phyloP scores from a whole-genome alignment of 2,329 filamentous ascomycete species.

The Exophiala sp. region DNA sequence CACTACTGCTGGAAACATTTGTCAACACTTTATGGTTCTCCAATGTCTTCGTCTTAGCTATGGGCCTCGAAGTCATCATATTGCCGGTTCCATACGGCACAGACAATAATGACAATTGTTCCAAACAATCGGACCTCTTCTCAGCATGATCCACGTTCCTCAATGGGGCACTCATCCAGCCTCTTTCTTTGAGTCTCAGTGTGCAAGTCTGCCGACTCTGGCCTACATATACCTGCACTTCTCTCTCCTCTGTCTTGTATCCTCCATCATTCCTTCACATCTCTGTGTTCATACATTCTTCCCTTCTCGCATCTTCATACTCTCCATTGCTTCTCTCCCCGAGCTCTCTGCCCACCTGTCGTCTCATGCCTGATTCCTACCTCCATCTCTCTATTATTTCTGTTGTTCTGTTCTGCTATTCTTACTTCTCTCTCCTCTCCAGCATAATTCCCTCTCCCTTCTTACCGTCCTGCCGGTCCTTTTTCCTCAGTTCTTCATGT shows the following conservation, averaged over 20 bases:
- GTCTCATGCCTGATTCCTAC: not conserved
- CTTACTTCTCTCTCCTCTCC: no score
- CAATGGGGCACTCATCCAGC: not conserved
- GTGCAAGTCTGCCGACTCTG: not conserved
- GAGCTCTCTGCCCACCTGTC: no score
- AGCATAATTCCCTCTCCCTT: no score
- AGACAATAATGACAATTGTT: not conserved
- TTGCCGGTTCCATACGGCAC: not conserved
- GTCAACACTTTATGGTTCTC: not conserved
- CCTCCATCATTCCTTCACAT: slow-evolving; percentile 6
- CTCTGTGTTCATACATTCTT: not conserved
- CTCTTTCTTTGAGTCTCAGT: not conserved
- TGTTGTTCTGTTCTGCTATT: no score
- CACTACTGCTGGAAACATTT: not conserved
- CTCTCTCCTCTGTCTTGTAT: not conserved
- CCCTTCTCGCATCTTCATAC: slow-evolving; percentile 14
- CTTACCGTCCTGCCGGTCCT: no score
- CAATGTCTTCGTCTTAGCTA: not conserved
- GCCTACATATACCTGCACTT: not conserved
- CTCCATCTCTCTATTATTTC: no score
- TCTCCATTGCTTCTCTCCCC: slow-evolving; percentile 35
- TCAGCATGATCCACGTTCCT: not conserved
- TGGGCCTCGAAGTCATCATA: not conserved
- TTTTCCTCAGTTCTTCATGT: no score
- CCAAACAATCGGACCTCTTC: not conserved